Evolutionary conservation across 306 rosid genomes (phyloP).

Genomic region (Cajanus cajan): DNA sequence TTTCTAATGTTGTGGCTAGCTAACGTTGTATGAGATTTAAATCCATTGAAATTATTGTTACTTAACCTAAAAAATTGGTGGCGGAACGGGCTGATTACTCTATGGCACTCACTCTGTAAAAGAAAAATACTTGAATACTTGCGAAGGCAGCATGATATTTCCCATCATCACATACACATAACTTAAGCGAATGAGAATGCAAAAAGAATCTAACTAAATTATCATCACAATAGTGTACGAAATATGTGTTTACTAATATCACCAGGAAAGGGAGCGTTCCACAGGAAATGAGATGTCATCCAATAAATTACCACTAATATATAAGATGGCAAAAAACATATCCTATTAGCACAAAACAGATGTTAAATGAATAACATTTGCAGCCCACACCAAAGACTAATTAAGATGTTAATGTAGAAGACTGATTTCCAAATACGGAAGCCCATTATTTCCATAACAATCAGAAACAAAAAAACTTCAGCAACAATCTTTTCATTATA

Average conservation of each 20-base stretch:
- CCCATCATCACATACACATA: neutral
- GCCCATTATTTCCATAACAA: too few species aligned
- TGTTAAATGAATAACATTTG: too few species aligned
- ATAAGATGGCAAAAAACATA: neutral
- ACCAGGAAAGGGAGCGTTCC: slow-evolving; percentile 12
- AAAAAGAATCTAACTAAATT: neutral
- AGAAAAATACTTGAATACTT: neutral
- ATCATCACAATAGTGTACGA: slow-evolving; percentile 1
- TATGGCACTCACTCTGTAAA: neutral
- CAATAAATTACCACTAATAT: neutral
- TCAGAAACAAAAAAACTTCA: too few species aligned
- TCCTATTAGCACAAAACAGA: neutral
- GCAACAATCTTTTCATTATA: too few species aligned
- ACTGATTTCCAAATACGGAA: too few species aligned
- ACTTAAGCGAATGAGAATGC: neutral
- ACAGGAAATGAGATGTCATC: slow-evolving; percentile 34
- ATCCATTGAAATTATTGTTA: neutral
- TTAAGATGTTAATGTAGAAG: too few species aligned
- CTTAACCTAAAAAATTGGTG: neutral
- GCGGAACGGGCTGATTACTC: neutral
- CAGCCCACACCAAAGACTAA: too few species aligned
- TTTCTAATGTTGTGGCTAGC: neutral
- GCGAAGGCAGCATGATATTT: slow-evolving; percentile 16
- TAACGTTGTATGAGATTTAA: neutral
- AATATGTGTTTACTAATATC: neutral